Evolutionary conservation across 345 rosid species (phyloP).

Genomic region (Gossypium ekmanianum): DNA sequence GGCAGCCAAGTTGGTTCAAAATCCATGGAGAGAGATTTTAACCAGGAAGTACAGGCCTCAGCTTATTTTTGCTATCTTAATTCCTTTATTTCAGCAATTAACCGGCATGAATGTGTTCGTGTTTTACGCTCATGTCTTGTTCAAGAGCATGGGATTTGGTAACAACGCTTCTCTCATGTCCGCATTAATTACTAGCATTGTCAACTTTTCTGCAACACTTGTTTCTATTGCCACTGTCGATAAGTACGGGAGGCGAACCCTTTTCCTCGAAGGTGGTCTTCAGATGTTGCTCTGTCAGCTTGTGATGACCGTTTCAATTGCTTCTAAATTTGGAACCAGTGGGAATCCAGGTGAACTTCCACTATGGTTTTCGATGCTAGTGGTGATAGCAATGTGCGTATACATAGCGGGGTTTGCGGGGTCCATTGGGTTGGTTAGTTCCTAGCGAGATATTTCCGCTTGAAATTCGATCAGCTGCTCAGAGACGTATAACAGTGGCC

Average conservation of each 20-base stretch:
- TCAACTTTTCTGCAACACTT: constrained; percentile 51
- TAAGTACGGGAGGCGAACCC: constrained; percentile 70
- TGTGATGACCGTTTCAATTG: constrained; percentile 56
- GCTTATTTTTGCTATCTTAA: constrained; percentile 54
- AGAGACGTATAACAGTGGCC: constrained; percentile 57
- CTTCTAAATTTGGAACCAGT: constrained; percentile 62
- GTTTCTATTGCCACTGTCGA: constrained; percentile 72
- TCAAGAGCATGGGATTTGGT: constrained; percentile 70
- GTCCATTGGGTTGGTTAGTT: constrained; percentile 85
- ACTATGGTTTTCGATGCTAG: constrained; percentile 67
- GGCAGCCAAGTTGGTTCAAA: constrained; percentile 54
- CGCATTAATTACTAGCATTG: constrained; percentile 61
- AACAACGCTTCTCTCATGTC: constrained; percentile 66
- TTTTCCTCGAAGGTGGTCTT: constrained; percentile 69
- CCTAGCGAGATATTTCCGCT: constrained; percentile 85
- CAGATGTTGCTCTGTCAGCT: constrained; percentile 79
- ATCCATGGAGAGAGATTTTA: constrained; percentile 67
- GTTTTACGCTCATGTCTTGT: constrained; percentile 84
- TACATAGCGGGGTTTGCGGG: constrained; percentile 88
- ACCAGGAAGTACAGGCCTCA: constrained; percentile 80
- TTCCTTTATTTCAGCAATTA: constrained; percentile 77
- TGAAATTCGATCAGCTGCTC: constrained; percentile 82
- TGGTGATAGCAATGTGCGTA: constrained; percentile 73
- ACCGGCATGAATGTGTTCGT: constrained; percentile 82
- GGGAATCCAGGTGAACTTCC: constrained; percentile 62